Conservation (phyloP, 192 early-diverging fungal species). For the Coemansia sp. region DNA sequence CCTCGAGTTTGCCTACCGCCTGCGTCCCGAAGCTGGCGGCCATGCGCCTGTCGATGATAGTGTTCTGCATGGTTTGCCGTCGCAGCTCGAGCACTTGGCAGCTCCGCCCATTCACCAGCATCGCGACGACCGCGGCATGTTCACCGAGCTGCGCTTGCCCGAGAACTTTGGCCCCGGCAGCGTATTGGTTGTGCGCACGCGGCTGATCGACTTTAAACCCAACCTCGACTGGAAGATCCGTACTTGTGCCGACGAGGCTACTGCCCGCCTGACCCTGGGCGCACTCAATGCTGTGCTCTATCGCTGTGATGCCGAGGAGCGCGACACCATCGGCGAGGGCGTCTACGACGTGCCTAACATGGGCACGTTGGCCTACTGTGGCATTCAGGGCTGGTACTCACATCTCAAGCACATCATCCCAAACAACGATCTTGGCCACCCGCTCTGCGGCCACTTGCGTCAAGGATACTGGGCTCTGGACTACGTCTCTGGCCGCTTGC, state of each 20-base stretch:
- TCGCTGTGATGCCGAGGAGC: constrained; percentile 85
- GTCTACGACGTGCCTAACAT: constrained; percentile 87
- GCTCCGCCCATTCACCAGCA: constrained; percentile 50
- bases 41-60: constrained; percentile 23
- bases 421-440: constrained; percentile 89
- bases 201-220: constrained; percentile 56
- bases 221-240: constrained; percentile 60
- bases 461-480: constrained; percentile 90
- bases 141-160: constrained; percentile 61
- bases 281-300: constrained; percentile 89
- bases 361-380: constrained; percentile 82
- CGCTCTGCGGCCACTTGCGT: constrained; percentile 86
- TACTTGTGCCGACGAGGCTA: constrained; percentile 63
- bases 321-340: constrained; percentile 75
- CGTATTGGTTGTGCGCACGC: constrained; percentile 68
- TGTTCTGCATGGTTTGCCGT: constrained; percentile 61
- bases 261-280: constrained; percentile 57
- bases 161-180: constrained; percentile 82
- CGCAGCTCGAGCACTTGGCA: constrained; percentile 54
- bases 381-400: constrained; percentile 89
- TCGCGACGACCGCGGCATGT: constrained; percentile 57
- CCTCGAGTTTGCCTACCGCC: constrained; percentile 58
- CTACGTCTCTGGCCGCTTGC: constrained; percentile 75
- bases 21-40: constrained; percentile 43
- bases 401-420: constrained; percentile 75